Evolutionary conservation across 805 yeast genomes (phyloP).

Genomic region (Wickerhamomyces mucosus): DNA sequence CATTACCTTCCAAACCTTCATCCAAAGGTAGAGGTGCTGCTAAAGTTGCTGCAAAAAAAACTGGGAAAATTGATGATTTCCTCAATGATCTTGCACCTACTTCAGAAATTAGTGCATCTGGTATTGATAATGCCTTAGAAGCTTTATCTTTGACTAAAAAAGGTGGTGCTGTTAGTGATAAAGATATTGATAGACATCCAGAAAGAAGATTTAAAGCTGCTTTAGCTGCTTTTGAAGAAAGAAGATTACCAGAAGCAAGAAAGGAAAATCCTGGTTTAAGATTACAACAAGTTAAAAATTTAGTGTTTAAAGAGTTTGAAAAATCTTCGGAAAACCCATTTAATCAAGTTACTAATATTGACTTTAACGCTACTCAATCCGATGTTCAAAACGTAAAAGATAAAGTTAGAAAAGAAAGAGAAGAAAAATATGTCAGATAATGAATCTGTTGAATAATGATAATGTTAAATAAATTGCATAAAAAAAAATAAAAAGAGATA

Average conservation of each 20-base stretch:
- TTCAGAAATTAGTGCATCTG: slow-evolving; percentile 56
- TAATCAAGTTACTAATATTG: slow-evolving; percentile 56
- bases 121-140: slow-evolving; percentile 70
- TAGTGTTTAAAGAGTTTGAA: slow-evolving; percentile 71
- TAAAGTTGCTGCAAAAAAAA: slow-evolving; percentile 50
- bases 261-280: slow-evolving; percentile 75
- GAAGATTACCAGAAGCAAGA: slow-evolving; percentile 60
- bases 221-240: slow-evolving; percentile 57
- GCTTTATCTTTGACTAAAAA: slow-evolving; percentile 60
- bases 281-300: slow-evolving; percentile 66
- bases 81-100: slow-evolving; percentile 40
- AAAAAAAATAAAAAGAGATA: too few species aligned
- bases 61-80: slow-evolving; percentile 62
- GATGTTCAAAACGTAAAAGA: slow-evolving; percentile 39
- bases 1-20: slow-evolving; percentile 49
- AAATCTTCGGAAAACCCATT: slow-evolving; percentile 76
- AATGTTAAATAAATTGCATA: too few species aligned
- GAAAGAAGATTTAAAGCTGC: slow-evolving; percentile 87
- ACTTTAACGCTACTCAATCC: slow-evolving; percentile 49
- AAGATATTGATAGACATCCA: slow-evolving; percentile 77
- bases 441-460: too few species aligned
- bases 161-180: slow-evolving; percentile 44
- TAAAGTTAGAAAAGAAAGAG: slow-evolving; percentile 41
- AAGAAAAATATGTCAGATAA: slow-evolving; percentile 24
- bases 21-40: slow-evolving; percentile 58